Conservation (phyloP, 1,284 basidiomycete genomes). For the Malassezia arunalokei region DNA sequence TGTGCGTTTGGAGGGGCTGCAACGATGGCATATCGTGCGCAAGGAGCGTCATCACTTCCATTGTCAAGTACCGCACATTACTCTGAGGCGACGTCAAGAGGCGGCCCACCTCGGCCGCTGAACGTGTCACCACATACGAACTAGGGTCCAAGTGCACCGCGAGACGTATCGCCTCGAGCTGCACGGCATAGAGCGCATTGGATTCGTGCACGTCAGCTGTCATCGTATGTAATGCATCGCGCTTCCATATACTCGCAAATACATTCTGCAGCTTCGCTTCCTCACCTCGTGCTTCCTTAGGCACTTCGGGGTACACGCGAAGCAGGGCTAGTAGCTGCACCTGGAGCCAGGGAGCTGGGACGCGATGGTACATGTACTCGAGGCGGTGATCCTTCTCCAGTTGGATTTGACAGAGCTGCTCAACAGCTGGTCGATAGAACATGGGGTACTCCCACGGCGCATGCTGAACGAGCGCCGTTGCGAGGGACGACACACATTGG, state of each 20-base stretch:
- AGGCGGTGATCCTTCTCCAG: constrained; percentile 62
- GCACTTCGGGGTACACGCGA: constrained; percentile 71
- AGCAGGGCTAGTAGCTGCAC: constrained; percentile 84
- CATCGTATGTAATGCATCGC: background rate
- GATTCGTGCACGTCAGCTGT: constrained; percentile 87
- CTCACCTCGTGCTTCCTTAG: constrained; percentile 74
- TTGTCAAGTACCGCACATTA: constrained; percentile 90
- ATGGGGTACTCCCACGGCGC: constrained; percentile 75
- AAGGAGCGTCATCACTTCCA: constrained; percentile 96
- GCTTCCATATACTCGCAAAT: constrained; percentile 51
- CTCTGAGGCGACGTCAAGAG: constrained; percentile 97
- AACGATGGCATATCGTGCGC: constrained; percentile 74
- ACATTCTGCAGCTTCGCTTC: constrained; percentile 67
- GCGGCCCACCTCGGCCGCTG: constrained; percentile 79
- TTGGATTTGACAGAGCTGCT: constrained; percentile 60
- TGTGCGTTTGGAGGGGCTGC: constrained; percentile 84
- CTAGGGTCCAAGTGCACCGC: constrained; percentile 91
- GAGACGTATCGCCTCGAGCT: constrained; percentile 93
- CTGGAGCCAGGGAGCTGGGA: constrained; percentile 94
- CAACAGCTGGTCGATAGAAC: constrained; percentile 87
- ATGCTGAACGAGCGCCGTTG: constrained; percentile 90
- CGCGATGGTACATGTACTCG: constrained; percentile 82
- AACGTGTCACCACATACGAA: constrained; percentile 73
- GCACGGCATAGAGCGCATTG: constrained; percentile 93
- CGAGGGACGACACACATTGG: constrained; percentile 77